phyloP scores from a whole-genome alignment of 1,284 basidiomycete species.

The Melampsora occidentalis region DNA sequence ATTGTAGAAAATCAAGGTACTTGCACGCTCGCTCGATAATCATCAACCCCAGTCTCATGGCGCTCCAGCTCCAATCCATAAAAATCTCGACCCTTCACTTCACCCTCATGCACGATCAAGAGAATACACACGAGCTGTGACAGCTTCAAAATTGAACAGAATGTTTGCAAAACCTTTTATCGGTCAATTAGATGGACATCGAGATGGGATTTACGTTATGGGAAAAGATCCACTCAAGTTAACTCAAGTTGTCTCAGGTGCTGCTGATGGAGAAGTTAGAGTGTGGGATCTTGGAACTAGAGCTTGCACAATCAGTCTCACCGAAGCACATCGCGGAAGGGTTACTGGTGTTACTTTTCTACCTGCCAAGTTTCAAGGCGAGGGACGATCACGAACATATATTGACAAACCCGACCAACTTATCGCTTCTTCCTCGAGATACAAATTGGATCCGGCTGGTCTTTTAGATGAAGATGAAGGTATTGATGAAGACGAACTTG shows the following conservation, averaged over 20 bases:
- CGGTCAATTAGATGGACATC: slow-evolving; percentile 82
- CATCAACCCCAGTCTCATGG: slow-evolving; percentile 65
- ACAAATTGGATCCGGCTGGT: slow-evolving; percentile 14
- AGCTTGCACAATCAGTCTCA: slow-evolving; percentile 66
- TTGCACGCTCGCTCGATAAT: slow-evolving; percentile 74
- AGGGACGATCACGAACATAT: slow-evolving; percentile 31
- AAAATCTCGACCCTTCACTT: slow-evolving; percentile 88
- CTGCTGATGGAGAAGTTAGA: slow-evolving; percentile 91
- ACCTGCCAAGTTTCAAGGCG: slow-evolving; percentile 46
- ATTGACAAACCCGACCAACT: slow-evolving; percentile 16
- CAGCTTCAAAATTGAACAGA: slow-evolving; percentile 91
- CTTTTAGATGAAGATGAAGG: slow-evolving; percentile 39
- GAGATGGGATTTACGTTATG: slow-evolving; percentile 90
- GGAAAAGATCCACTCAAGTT: slow-evolving; percentile 74
- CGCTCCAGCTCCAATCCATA: slow-evolving; percentile 78
- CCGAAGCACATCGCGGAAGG: slow-evolving; percentile 85
- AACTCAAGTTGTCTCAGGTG: slow-evolving; percentile 82
- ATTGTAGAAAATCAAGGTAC: slow-evolving; percentile 75
- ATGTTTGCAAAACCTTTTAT: slow-evolving; percentile 98
- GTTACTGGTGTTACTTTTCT: slow-evolving; percentile 78
- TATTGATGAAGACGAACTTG: slow-evolving; percentile 28
- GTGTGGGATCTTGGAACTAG: slow-evolving; percentile 78
- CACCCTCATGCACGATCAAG: slow-evolving; percentile 90
- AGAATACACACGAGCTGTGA: slow-evolving; percentile 89
- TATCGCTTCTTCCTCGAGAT: slow-evolving; percentile 11